Conservation (phyloP, 176 grass and related monocot genomes). For the Melocanna baccifera region DNA sequence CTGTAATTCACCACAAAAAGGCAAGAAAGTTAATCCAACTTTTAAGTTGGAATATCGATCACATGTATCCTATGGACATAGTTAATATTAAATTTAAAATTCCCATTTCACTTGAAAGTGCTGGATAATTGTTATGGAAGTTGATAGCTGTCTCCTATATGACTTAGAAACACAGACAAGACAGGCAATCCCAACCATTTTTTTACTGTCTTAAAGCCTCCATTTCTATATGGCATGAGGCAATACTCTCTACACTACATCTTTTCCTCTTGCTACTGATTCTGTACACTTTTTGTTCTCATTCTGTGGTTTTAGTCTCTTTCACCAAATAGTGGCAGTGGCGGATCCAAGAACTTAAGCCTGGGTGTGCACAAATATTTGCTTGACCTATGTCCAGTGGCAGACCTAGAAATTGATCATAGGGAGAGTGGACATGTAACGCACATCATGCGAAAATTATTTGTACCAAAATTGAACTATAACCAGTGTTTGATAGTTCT, state of each 20-base stretch:
- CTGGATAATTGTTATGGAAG: background rate
- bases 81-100: background rate
- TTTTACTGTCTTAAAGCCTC: background rate
- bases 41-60: background rate
- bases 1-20: background rate
- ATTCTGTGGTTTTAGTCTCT: background rate
- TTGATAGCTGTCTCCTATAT: background rate
- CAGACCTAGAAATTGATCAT: background rate
- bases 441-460: background rate
- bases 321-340: background rate
- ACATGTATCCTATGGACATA: background rate
- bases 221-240: background rate
- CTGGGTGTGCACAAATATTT: background rate
- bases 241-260: background rate
- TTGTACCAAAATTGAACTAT: background rate
- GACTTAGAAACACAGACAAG: background rate
- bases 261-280: background rate
- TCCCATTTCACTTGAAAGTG: background rate
- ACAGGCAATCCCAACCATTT: background rate
- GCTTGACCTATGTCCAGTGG: background rate
- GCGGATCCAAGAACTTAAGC: background rate
- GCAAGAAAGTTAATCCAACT: background rate
- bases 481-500: background rate
- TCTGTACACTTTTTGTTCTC: background rate
- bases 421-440: background rate